These are phyloP conservation scores for Neurospora sp. DNA, from an alignment of 2,329 filamentous ascomycete genomes.

Conservation along the genomic window DNA sequence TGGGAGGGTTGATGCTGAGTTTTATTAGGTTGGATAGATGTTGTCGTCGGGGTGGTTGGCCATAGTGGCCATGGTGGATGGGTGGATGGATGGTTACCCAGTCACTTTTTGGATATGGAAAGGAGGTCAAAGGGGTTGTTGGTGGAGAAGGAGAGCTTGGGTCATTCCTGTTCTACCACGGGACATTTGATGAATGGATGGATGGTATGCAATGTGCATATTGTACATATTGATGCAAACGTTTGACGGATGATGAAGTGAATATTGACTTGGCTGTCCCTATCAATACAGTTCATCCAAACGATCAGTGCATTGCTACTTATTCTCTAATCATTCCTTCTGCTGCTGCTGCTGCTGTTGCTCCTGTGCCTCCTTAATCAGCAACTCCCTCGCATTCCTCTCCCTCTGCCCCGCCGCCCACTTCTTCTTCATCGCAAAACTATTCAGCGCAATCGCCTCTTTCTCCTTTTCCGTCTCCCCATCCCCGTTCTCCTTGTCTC, in stretches of 20 bases:
- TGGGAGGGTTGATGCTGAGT: constrained; percentile 67
- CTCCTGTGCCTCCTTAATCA: background rate
- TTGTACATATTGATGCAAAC: background rate
- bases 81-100: too few species aligned
- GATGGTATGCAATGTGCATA: background rate
- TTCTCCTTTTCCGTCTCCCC: background rate
- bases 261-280: background rate
- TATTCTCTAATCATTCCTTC: background rate
- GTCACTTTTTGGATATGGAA: background rate
- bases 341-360: background rate
- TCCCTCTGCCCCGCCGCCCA: background rate
- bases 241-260: background rate
- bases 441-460: background rate
- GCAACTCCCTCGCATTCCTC: background rate
- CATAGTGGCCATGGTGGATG: background rate
- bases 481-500: too few species aligned
- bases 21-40: constrained; percentile 35
- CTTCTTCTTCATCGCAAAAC: background rate
- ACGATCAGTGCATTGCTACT: background rate
- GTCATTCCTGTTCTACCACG: background rate
- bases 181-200: background rate
- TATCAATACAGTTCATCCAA: background rate
- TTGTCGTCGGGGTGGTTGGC: background rate
- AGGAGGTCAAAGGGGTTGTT: background rate
- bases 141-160: background rate